Evolutionary conservation across 2,329 filamentous ascomycete genomes (phyloP), one percentile per base, ranked within the genome.

Genomic region (Fusarium denticulatum): DNA sequence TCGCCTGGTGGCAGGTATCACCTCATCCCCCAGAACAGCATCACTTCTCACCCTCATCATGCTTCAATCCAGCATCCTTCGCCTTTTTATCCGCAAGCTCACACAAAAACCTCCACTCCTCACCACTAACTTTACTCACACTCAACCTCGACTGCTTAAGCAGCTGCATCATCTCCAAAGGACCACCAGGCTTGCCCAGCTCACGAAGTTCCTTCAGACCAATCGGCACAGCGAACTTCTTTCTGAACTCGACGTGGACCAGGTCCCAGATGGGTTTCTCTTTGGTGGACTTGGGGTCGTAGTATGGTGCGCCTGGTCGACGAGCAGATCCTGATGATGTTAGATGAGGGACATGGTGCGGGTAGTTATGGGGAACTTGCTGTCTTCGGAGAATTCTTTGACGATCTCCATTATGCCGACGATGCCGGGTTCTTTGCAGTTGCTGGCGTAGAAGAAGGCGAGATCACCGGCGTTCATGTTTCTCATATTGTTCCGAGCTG

Each of bases 361-460:
- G 26, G 26, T 28, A 28, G 26, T 28, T 28, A 28, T 28, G 7
- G 14, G 14, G 22, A 2, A 82, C 88, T 76, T 83, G 94, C 93
- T 84, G 78, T 99, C 96, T 14, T 94, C 88, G 5, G 92, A 92
- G 74, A 94, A 93, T 80, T 97, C 95, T 73, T 90, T 88, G 22
- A 97, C 95, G 71, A 99, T 93, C 78, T 96, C 93, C 93, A 97
- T 95, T 24, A 92, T 89, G 4, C 95, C 95, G 3, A 92, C 94
- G 53, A 98, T 94, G 6, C 94, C 96, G 0, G 95, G 95, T 30
- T 92, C 89, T 80, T 97, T 97, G 83, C 94, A 96, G 78, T 96
- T 97, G 52, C 94, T 97, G 83, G 98, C 96, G 80, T 98, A 98
- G 85, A 99, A 98, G 84, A 99, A 98, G 32, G 95, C 95, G 37